phyloP scores from a whole-genome alignment of 2,329 filamentous ascomycete genomes.

The Venturia aucupariae region DNA sequence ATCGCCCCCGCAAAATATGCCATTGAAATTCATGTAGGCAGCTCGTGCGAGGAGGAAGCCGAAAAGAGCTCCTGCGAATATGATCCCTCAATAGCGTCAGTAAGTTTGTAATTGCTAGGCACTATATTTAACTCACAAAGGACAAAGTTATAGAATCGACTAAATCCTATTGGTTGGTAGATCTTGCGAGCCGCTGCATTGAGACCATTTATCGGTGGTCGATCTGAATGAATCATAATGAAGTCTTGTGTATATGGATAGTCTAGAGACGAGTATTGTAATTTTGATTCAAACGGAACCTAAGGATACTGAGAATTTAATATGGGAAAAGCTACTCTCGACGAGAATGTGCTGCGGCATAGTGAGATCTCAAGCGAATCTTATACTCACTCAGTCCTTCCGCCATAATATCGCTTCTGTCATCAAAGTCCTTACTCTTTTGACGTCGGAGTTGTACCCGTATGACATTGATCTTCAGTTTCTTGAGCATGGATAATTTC shows the following conservation, averaged over 20 bases:
- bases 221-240: neutral
- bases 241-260: neutral
- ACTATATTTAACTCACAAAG: constrained; percentile 32
- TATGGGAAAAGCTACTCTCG: neutral
- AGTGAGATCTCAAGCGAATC: neutral
- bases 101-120: neutral
- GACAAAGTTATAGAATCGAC: constrained; percentile 47
- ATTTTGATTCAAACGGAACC: neutral
- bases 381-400: neutral
- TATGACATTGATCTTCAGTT: neutral
- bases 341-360: neutral
- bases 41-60: constrained; percentile 43
- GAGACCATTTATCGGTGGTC: neutral
- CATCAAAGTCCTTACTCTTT: neutral
- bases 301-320: neutral
- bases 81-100: constrained; percentile 17
- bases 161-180: constrained; percentile 45
- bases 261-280: neutral
- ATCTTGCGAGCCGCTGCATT: constrained; percentile 22
- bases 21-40: constrained; percentile 39
- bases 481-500: neutral
- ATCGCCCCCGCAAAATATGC: constrained; percentile 16
- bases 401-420: neutral
- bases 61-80: constrained; percentile 38
- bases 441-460: neutral